phyloP scores from a whole-genome alignment of 495 filamentous ascomycete species.

The Tuber calosporum region DNA sequence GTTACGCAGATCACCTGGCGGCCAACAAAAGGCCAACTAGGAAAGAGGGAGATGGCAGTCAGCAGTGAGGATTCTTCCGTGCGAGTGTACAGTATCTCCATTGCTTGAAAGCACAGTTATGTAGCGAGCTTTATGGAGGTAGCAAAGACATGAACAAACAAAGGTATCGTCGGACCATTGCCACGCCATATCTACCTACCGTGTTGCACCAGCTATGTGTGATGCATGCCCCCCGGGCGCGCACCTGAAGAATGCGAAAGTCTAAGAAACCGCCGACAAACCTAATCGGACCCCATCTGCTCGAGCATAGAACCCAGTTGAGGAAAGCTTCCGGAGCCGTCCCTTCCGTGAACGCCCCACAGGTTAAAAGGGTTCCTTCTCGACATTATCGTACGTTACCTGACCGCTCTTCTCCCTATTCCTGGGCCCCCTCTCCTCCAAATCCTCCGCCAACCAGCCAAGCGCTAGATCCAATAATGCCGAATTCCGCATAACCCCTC shows the following conservation, averaged over 20 bases:
- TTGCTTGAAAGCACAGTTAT: not conserved
- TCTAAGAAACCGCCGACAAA: not conserved
- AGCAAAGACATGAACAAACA: conserved; percentile 5
- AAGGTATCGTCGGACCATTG: not conserved
- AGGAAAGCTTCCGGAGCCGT: not conserved
- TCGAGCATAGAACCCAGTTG: not conserved
- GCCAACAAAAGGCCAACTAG: conserved; percentile 45
- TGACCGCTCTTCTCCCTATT: conserved; percentile 30
- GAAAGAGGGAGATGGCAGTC: conserved; percentile 57
- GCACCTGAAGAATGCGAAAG: not conserved
- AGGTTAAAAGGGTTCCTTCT: conserved; percentile 20
- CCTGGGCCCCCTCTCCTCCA: conserved; percentile 71
- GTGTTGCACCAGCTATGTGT: not conserved
- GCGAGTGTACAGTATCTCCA: conserved; percentile 58
- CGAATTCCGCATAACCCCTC: conserved; percentile 29
- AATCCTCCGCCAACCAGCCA: conserved; percentile 76
- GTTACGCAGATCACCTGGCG: conserved; percentile 73
- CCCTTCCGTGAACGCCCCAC: not conserved
- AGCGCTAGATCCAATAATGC: conserved; percentile 62
- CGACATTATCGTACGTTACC: conserved; percentile 22
- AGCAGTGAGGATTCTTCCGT: conserved; percentile 78
- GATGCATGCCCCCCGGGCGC: not conserved
- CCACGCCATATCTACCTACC: not conserved
- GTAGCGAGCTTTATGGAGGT: not conserved
- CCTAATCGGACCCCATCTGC: not conserved